Evolutionary conservation across 106 monocot species (phyloP).

Genomic region (Platanthera guangdongensis): DNA sequence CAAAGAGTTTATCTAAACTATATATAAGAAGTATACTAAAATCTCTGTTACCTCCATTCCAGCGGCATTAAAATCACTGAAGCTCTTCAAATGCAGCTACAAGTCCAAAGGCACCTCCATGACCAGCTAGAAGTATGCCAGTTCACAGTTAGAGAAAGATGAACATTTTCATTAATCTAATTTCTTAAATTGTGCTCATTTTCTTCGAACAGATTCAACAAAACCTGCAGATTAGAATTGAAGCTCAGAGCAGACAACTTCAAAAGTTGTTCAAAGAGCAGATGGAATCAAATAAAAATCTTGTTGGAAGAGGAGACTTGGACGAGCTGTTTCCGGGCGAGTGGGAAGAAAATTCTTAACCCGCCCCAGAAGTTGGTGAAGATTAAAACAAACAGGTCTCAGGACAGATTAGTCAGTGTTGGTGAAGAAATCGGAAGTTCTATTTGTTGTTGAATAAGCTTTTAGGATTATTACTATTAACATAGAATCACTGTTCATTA

Average conservation of each 20-base stretch:
- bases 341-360: background rate
- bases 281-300: constrained; percentile 24
- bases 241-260: constrained; percentile 36
- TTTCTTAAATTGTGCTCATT: background rate
- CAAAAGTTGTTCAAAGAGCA: constrained; percentile 40
- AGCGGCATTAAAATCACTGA: constrained; percentile 49
- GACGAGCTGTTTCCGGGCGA: constrained; percentile 13
- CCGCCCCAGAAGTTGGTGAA: background rate
- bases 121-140: constrained; percentile 20
- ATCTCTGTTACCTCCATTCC: background rate
- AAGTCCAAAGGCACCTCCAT: constrained; percentile 36
- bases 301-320: constrained; percentile 5
- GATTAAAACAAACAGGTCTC: background rate
- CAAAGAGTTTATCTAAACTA: background rate
- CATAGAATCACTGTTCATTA: background rate
- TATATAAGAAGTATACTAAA: background rate
- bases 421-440: background rate
- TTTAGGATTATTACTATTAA: background rate
- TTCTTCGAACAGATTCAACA: constrained; percentile 20
- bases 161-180: background rate
- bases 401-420: background rate
- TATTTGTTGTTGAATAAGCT: background rate
- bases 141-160: background rate
- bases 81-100: constrained; percentile 42
- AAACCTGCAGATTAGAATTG: constrained; percentile 36